Base-by-base conservation (phyloP, 2,329 filamentous ascomycete genomes). In the Chaetomium olivaceum region DNA sequence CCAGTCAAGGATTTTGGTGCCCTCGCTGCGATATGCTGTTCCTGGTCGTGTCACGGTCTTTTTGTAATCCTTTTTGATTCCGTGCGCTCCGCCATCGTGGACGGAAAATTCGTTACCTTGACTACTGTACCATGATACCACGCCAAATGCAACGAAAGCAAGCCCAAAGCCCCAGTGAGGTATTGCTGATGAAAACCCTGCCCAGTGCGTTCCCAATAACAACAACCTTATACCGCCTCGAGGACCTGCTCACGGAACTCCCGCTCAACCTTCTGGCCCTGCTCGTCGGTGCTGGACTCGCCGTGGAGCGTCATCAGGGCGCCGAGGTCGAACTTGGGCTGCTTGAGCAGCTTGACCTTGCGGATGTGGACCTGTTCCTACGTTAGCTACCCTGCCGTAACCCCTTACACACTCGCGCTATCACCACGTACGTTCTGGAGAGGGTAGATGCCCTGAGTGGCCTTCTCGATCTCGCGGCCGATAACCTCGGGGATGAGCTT, bases 401-500 rank as follows among this genome's bases (percentile, higher is more conserved):
- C 23, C 58, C 36, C 11, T 4, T 27, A n/a, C 33, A 33, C 21
- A 27, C 43, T 21, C 9, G 29, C 11, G 31, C 25, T 12, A n/a
- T 54, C 16, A 14, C 25, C 46, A 85, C 88, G 71, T 85, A 97
- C 95, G 83, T 98, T 97, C 87, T 98, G 95, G 79, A 99, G 91
- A 75, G 95, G 95, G 86, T 99, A 99, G 85, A 99, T 99, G 83
- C 95, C 94, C 86, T 97, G 93, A 74, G 93, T 97, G 71, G 93
- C 89, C 90, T 99, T 99, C 90, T 99, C 95, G 75, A 99, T 99
- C 87, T 98, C 95, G 79, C 95, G 93, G 76, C 95, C 95, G 81
- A 99, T 98, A 75, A 98, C 95, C 87, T 99, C 95, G 72, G 95
- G 95, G 79, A 99, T 98, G 77, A 99, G 89, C 90, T 99, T 99